A percentile compares a stretch with the other conserved stretches of the same genome.
Evolutionary conservation across 164 flowering plant species (phyloP).

Genomic region (Berberis vulgaris): DNA sequence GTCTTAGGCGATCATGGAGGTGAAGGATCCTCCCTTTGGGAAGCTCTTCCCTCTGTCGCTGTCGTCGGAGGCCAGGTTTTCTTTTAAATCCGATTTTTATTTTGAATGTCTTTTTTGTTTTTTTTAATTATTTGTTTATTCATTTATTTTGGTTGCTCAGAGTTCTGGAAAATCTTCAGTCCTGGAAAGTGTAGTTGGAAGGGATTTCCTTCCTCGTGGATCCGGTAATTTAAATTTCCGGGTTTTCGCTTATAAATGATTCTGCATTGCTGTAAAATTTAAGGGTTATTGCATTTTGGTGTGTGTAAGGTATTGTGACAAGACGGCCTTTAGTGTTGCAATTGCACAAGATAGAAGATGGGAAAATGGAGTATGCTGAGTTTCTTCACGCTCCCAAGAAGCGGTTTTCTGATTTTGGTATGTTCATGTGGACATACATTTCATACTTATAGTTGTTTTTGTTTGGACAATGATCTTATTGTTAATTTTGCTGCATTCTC

Average conservation of each 20-base stretch:
- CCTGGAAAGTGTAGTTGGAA: conserved; percentile 89
- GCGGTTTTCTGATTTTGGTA: conserved; percentile 67
- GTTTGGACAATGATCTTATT: background rate
- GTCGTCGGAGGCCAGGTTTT: conserved; percentile 96
- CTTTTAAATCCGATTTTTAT: background rate
- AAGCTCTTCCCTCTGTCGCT: conserved; percentile 97
- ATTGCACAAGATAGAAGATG: conserved; percentile 67
- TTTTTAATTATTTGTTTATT: conserved; percentile 8
- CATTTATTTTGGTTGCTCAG: conserved; percentile 21
- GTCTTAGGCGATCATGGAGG: conserved; percentile 97
- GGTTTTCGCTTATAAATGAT: background rate
- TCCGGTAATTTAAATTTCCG: conserved; percentile 50
- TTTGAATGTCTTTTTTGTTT: background rate
- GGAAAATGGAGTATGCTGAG: conserved; percentile 60
- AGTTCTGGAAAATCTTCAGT: conserved; percentile 99
- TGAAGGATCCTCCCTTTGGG: conserved; percentile 97
- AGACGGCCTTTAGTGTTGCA: conserved; percentile 94
- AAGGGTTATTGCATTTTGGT: background rate
- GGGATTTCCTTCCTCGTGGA: conserved; percentile 99
- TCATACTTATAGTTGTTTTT: background rate
- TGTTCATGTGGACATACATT: background rate
- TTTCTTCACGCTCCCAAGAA: conserved; percentile 69
- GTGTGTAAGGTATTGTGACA: conserved; percentile 78
- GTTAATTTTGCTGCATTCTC: background rate
- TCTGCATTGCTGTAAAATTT: background rate